phyloP scores from a whole-genome alignment of 306 rosid species.

The Hippophae rhamnoides region DNA sequence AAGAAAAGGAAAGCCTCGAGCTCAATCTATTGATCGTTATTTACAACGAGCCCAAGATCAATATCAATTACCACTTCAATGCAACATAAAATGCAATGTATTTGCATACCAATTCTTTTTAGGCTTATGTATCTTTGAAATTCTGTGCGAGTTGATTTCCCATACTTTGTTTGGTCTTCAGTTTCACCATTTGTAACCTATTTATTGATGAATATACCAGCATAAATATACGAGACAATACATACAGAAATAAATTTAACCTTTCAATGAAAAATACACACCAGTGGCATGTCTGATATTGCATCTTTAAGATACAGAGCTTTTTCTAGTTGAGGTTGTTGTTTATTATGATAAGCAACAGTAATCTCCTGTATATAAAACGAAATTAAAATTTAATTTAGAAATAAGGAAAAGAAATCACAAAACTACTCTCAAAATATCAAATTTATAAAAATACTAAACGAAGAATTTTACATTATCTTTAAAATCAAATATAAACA shows the following conservation, averaged over 20 bases:
- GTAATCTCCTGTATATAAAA: constrained; percentile 11
- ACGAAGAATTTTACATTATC: too few relatives aligned
- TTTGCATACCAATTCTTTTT: constrained; percentile 34
- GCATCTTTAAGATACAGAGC: constrained; percentile 59
- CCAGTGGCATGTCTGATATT: constrained; percentile 71
- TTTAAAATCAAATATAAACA: too few relatives aligned
- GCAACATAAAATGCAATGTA: not conserved
- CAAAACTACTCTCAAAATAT: too few relatives aligned
- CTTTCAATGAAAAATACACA: constrained; percentile 10
- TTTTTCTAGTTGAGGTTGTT: constrained; percentile 12
- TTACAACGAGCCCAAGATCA: too few relatives aligned
- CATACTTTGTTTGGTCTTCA: constrained; percentile 41
- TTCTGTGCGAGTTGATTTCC: constrained; percentile 31
- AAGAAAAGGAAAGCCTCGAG: too few relatives aligned
- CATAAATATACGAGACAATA: not conserved
- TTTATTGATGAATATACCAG: not conserved
- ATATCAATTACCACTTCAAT: too few relatives aligned
- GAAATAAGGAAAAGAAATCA: too few relatives aligned
- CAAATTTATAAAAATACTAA: too few relatives aligned
- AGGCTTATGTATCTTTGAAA: constrained; percentile 53
- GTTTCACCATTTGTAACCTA: constrained; percentile 49
- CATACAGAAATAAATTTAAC: too few relatives aligned
- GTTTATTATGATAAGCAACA: constrained; percentile 50
- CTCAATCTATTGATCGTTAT: too few relatives aligned
- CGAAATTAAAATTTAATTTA: not conserved